Percentiles rank a stretch among this genome's conserved stretches.
phyloP scores from a whole-genome alignment of 2,329 filamentous ascomycete genomes.

The Fusarium circinatum region DNA sequence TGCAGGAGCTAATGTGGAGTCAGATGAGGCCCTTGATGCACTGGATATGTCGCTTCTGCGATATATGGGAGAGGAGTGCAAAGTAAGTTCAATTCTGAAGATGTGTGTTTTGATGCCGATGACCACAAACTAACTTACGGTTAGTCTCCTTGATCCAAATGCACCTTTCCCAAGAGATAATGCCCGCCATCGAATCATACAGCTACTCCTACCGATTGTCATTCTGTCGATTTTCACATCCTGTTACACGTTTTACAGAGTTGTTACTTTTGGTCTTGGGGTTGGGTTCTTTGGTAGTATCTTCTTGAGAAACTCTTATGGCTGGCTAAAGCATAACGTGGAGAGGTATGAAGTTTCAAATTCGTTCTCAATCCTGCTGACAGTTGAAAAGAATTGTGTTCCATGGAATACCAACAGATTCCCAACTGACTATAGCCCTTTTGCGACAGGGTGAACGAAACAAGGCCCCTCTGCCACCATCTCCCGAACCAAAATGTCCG shows the following conservation, averaged over 20 bases:
- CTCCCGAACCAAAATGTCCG: constrained; percentile 7
- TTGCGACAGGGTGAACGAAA: constrained; percentile 81
- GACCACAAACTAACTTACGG: rapidly evolving
- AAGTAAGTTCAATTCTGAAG: constrained; percentile 39
- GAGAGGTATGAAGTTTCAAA: constrained; percentile 63
- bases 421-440: constrained; percentile 79
- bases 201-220: background rate
- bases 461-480: constrained; percentile 74
- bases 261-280: background rate
- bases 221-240: background rate
- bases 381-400: constrained; percentile 73
- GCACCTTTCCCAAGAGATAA: constrained; percentile 67
- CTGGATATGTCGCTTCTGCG: constrained; percentile 50
- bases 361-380: constrained; percentile 51
- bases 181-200: constrained; percentile 53
- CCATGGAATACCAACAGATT: constrained; percentile 82
- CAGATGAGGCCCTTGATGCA: constrained; percentile 78
- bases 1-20: constrained; percentile 78
- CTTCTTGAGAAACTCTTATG: background rate
- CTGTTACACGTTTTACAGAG: background rate
- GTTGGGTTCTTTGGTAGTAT: constrained; percentile 1
- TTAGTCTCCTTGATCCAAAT: constrained; percentile 63
- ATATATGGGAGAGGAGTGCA: constrained; percentile 56
- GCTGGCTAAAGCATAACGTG: background rate
- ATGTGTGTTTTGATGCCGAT: too few relatives aligned